Percentiles rank a stretch among this genome's conserved stretches.
phyloP scores from a whole-genome alignment of 495 filamentous ascomycete species.

The Chaetomium tenue region DNA sequence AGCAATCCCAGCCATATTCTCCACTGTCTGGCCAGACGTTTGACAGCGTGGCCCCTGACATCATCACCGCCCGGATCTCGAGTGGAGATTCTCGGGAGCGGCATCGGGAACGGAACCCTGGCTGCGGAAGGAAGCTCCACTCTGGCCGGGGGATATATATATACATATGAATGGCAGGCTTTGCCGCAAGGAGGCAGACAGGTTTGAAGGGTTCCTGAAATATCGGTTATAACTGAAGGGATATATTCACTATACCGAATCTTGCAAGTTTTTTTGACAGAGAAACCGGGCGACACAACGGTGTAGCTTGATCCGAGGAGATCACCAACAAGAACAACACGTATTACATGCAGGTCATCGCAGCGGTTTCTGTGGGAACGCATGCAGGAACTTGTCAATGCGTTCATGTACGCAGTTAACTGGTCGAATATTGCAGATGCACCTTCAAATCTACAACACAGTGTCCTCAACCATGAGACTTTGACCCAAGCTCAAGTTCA shows the following conservation, averaged over 20 bases:
- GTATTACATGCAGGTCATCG: neutral
- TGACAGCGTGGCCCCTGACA: constrained; percentile 12
- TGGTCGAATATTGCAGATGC: too few relatives aligned
- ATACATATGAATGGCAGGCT: neutral
- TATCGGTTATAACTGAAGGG: too few relatives aligned
- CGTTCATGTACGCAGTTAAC: too few relatives aligned
- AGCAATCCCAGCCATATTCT: neutral
- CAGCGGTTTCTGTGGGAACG: neutral
- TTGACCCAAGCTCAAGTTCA: too few relatives aligned
- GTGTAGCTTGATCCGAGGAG: too few relatives aligned
- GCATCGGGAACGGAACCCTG: neutral
- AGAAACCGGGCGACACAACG: too few relatives aligned
- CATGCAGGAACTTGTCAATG: neutral
- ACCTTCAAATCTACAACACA: too few relatives aligned
- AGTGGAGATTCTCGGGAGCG: constrained; percentile 7
- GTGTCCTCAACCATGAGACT: too few relatives aligned
- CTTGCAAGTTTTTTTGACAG: too few relatives aligned
- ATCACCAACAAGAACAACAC: too few relatives aligned
- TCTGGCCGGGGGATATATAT: neutral
- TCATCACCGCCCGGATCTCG: neutral
- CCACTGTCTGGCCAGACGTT: constrained; percentile 2
- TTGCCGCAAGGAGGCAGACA: neutral
- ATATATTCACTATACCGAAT: too few relatives aligned
- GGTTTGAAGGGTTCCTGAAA: neutral
- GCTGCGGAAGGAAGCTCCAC: neutral